Conservation (phyloP, 2,329 filamentous ascomycete genomes). For the Leptographium flavum region DNA sequence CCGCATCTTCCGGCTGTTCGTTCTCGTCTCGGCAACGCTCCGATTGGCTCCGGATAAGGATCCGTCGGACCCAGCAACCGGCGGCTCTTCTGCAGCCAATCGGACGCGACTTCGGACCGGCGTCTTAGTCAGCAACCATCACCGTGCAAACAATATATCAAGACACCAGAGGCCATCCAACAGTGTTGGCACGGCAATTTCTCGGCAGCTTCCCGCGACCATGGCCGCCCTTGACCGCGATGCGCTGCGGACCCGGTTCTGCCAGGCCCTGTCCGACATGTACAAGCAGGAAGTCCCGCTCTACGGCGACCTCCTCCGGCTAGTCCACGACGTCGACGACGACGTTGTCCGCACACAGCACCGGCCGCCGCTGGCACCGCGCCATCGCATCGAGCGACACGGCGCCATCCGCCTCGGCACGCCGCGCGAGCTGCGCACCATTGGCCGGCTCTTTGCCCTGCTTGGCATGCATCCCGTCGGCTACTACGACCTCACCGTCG, state of each 20-base stretch:
- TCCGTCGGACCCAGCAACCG: no score
- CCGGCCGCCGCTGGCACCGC: not conserved
- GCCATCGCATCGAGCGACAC: slow-evolving; percentile 17
- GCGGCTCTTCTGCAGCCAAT: no score
- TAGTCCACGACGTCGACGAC: not conserved
- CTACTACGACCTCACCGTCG: slow-evolving; percentile 32
- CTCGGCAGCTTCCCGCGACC: no score
- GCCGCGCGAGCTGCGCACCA: slow-evolving; percentile 24
- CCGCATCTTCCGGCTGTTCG: no score
- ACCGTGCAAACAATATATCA: no score
- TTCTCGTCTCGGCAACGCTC: no score
- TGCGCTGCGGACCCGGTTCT: not conserved
- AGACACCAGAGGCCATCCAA: no score
- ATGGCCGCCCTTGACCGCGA: no score
- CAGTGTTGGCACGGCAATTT: no score
- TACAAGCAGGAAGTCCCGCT: slow-evolving; percentile 1
- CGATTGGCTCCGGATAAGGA: no score
- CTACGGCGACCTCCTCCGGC: not conserved
- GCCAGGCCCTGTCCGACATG: slow-evolving; percentile 1
- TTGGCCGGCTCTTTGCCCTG: slow-evolving; percentile 28
- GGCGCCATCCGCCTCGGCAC: slow-evolving; percentile 36
- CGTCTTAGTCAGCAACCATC: no score
- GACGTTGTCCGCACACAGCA: not conserved
- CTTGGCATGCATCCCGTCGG: slow-evolving; percentile 34
- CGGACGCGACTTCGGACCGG: no score